These are phyloP conservation scores for Ophiostoma himal-ulmi DNA, from an alignment of 2,329 filamentous ascomycete genomes.

Conservation along the genomic window DNA sequence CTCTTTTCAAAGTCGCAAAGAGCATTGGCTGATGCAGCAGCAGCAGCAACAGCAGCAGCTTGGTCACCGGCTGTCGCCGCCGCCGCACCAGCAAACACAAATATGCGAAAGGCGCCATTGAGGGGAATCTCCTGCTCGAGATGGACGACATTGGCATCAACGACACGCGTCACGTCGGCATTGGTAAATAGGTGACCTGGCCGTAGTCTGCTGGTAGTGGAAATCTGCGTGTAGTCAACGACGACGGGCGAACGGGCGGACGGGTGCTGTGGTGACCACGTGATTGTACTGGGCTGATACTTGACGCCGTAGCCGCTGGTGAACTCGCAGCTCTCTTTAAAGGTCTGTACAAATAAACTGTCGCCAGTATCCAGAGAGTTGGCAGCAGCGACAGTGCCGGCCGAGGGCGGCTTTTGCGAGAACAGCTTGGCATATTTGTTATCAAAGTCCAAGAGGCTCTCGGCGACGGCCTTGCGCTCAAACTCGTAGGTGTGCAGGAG, in stretches of 20 bases:
- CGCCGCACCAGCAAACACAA: constrained; percentile 68
- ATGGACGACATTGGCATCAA: constrained; percentile 84
- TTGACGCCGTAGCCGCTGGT: constrained; percentile 87
- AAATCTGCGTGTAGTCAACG: constrained; percentile 47
- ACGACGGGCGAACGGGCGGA: constrained; percentile 56
- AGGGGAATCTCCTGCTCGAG: constrained; percentile 84
- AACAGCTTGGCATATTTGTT: constrained; percentile 86
- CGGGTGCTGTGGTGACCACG: constrained; percentile 70
- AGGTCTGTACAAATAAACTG: constrained; percentile 80
- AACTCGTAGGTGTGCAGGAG: constrained; percentile 79
- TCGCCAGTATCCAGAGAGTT: constrained; percentile 35
- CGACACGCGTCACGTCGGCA: constrained; percentile 75
- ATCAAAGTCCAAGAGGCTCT: constrained; percentile 80
- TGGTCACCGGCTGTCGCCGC: neutral
- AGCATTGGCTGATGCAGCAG: constrained; percentile 52
- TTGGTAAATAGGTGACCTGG: constrained; percentile 73
- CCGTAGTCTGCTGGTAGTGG: constrained; percentile 54
- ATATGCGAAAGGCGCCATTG: constrained; percentile 82
- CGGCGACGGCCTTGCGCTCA: constrained; percentile 78
- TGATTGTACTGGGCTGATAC: constrained; percentile 75
- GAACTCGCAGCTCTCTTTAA: constrained; percentile 88
- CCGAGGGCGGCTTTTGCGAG: constrained; percentile 68
- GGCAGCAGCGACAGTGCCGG: constrained; percentile 60
- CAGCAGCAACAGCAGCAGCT: constrained; percentile 54
- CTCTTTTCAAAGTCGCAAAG: constrained; percentile 63